A percentile compares a stretch with the other conserved stretches of the same genome.
Conservation (phyloP, 2,329 filamentous ascomycete genomes). For the Stemphylium lycopersici region DNA sequence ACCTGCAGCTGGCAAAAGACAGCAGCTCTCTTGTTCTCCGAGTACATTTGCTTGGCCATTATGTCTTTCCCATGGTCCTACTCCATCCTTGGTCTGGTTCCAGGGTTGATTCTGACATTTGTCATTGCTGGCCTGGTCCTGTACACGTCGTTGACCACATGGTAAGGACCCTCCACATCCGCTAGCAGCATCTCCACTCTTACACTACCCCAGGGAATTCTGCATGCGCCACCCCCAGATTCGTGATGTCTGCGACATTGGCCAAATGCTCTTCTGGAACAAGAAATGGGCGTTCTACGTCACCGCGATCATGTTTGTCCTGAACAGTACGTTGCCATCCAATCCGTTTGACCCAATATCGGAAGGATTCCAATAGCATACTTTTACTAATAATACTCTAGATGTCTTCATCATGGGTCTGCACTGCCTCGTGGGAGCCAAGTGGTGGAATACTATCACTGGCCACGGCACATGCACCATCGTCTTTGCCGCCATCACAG, state of each 20-base stretch:
- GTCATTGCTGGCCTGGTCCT: constrained; percentile 79
- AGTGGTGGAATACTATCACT: constrained; percentile 90
- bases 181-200: not conserved
- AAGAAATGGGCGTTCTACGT: constrained; percentile 72
- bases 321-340: constrained; percentile 83
- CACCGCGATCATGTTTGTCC: constrained; percentile 83
- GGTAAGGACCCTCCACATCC: constrained; percentile 53
- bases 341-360: not conserved
- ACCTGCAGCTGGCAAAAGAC: constrained; percentile 97
- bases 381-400: not conserved
- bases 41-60: constrained; percentile 91
- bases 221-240: constrained; percentile 90
- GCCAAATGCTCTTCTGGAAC: constrained; percentile 92
- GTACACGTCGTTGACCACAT: constrained; percentile 76
- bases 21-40: constrained; percentile 85
- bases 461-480: constrained; percentile 76
- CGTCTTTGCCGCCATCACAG: constrained; percentile 75
- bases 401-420: constrained; percentile 59
- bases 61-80: constrained; percentile 98
- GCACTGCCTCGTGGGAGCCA: constrained; percentile 82
- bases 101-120: constrained; percentile 81
- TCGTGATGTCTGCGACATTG: constrained; percentile 91
- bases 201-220: constrained; percentile 70
- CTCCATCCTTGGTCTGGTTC: constrained; percentile 82
- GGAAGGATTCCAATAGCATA: not conserved